Conservation (phyloP, 1,139 yeast genomes). For the Saccharomyces uvarum region DNA sequence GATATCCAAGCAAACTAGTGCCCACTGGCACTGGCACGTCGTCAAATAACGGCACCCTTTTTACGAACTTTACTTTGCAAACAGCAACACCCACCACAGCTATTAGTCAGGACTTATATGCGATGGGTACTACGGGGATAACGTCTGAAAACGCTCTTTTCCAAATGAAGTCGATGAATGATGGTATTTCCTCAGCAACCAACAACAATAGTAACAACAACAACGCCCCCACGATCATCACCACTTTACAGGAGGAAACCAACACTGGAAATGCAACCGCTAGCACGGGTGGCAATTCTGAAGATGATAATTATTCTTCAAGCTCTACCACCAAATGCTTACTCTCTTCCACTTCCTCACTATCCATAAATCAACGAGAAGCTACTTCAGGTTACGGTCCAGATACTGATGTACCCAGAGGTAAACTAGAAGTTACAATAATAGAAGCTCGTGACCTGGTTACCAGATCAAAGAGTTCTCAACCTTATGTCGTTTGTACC, state of each 20-base stretch:
- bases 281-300: neutral
- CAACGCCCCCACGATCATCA: slow-evolving; percentile 18
- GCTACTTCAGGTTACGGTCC: slow-evolving; percentile 3
- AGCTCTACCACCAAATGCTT: neutral
- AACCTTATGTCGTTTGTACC: slow-evolving; percentile 88
- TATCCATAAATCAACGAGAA: neutral
- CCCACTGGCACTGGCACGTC: neutral
- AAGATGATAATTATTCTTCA: slow-evolving; percentile 8
- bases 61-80: slow-evolving; percentile 28
- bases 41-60: slow-evolving; percentile 9
- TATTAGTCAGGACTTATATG: slow-evolving; percentile 52
- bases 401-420: slow-evolving; percentile 52
- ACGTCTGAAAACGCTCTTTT: slow-evolving; percentile 32
- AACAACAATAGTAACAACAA: slow-evolving; percentile 7
- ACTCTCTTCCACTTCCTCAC: neutral
- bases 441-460: slow-evolving; percentile 67
- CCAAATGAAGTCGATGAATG: slow-evolving; percentile 26
- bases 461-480: slow-evolving; percentile 46
- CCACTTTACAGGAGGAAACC: slow-evolving; percentile 2
- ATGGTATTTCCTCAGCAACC: slow-evolving; percentile 9
- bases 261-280: neutral
- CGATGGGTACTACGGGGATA: slow-evolving; percentile 62
- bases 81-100: slow-evolving; percentile 57
- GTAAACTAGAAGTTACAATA: slow-evolving; percentile 73
- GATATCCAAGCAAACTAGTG: slow-evolving; percentile 4